Percentiles rank a stretch among this genome's conserved stretches.
These are phyloP conservation scores for Tetragonia tetragonoides DNA, from an alignment of 148 eudicot species.

Conservation along the genomic window DNA sequence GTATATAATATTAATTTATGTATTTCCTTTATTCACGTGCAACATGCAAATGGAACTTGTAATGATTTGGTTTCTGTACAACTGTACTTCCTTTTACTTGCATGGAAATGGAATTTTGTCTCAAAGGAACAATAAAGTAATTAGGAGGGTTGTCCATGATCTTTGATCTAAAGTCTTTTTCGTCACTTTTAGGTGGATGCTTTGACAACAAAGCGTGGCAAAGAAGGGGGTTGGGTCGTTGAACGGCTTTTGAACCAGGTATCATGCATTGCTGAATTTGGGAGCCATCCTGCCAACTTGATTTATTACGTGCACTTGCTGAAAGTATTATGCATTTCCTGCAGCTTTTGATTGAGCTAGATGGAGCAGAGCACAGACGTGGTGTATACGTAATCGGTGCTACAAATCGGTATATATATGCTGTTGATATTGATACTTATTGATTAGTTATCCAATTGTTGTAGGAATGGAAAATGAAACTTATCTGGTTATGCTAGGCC, in stretches of 20 bases:
- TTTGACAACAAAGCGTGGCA: constrained; percentile 68
- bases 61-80: background rate
- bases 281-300: background rate
- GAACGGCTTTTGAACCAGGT: constrained; percentile 82
- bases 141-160: background rate
- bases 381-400: constrained; percentile 95
- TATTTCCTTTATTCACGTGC: background rate
- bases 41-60: background rate
- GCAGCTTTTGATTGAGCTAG: constrained; percentile 82
- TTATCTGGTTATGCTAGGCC: constrained; percentile 44
- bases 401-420: constrained; percentile 61
- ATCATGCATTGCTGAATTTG: background rate
- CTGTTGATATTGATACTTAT: background rate
- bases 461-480: background rate
- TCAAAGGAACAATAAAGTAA: too few species aligned
- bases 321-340: constrained; percentile 17
- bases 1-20: background rate
- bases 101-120: background rate
- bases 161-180: background rate
- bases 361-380: constrained; percentile 65
- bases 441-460: background rate
- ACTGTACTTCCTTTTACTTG: background rate
- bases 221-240: constrained; percentile 77
- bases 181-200: constrained; percentile 63
- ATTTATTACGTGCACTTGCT: constrained; percentile 8